phyloP scores from a whole-genome alignment of 148 eudicot species.

The Arbutus unedo region DNA sequence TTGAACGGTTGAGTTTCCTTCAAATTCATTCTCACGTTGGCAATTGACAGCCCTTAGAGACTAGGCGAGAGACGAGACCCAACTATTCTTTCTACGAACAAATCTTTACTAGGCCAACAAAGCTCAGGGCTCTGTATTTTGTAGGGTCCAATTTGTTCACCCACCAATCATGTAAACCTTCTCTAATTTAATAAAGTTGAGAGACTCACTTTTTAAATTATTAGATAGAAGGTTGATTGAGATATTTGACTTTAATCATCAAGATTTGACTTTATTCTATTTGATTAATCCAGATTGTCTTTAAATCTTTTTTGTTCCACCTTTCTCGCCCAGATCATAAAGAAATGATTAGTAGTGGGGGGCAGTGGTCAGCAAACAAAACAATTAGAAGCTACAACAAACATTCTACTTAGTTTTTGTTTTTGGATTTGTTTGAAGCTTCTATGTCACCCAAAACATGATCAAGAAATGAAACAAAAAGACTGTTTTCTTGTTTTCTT shows the following conservation, averaged over 20 bases:
- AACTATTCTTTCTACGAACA: too few relatives aligned
- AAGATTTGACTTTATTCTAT: not conserved
- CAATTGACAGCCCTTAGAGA: too few relatives aligned
- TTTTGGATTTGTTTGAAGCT: slow-evolving; percentile 13
- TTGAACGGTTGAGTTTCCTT: too few relatives aligned
- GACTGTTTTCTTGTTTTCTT: slow-evolving; percentile 27
- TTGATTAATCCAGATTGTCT: not conserved
- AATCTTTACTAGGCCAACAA: too few relatives aligned
- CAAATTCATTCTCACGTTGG: too few relatives aligned
- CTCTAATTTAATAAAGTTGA: not conserved
- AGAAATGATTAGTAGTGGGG: slow-evolving; percentile 23
- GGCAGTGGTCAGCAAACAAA: slow-evolving; percentile 4
- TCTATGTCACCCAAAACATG: slow-evolving; percentile 32
- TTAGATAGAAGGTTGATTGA: not conserved
- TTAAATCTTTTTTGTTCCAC: not conserved
- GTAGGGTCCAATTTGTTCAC: too few relatives aligned
- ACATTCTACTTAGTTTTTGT: not conserved
- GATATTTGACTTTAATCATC: not conserved
- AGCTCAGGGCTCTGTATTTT: too few relatives aligned
- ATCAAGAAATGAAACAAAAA: slow-evolving; percentile 28
- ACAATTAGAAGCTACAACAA: slow-evolving; percentile 15
- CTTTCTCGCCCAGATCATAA: slow-evolving; percentile 5
- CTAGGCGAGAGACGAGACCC: too few relatives aligned
- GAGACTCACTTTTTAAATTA: too few relatives aligned
- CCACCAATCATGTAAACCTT: not conserved